Evolutionary conservation across 768 basidiomycete species (phyloP).

Genomic region (Grammothele lineata): DNA sequence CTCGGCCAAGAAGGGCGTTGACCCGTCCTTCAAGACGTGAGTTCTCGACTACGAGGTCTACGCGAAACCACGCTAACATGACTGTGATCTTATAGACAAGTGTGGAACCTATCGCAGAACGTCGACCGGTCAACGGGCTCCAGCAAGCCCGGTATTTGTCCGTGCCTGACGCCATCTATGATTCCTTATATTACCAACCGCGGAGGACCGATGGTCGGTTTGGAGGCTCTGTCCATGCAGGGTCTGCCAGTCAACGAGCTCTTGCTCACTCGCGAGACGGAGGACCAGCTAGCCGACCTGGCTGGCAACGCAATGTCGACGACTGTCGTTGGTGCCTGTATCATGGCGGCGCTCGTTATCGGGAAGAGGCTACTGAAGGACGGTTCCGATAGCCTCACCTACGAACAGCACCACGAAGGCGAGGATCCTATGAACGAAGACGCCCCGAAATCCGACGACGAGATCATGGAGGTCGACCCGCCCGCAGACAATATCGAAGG

Average conservation of each 20-base stretch:
- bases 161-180: constrained; percentile 94
- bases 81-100: constrained; percentile 46
- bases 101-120: constrained; percentile 97
- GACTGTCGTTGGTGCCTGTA: constrained; percentile 89
- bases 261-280: constrained; percentile 85
- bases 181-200: constrained; percentile 95
- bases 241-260: constrained; percentile 92
- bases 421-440: constrained; percentile 25
- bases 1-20: constrained; percentile 73
- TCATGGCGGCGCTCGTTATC: constrained; percentile 74
- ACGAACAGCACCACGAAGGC: constrained; percentile 65
- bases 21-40: constrained; percentile 87
- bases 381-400: constrained; percentile 61
- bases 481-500: constrained; percentile 35
- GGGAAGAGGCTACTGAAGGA: constrained; percentile 62
- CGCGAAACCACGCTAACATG: not conserved
- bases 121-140: constrained; percentile 89
- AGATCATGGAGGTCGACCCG: constrained; percentile 29
- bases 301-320: constrained; percentile 99
- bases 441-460: constrained; percentile 44
- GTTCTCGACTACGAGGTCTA: constrained; percentile 18
- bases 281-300: constrained; percentile 90
- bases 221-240: constrained; percentile 91
- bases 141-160: constrained; percentile 77
- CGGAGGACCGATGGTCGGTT: constrained; percentile 91